Conservation (phyloP, 2,329 filamentous ascomycete species). For the Cryoendolithus antarcticus region DNA sequence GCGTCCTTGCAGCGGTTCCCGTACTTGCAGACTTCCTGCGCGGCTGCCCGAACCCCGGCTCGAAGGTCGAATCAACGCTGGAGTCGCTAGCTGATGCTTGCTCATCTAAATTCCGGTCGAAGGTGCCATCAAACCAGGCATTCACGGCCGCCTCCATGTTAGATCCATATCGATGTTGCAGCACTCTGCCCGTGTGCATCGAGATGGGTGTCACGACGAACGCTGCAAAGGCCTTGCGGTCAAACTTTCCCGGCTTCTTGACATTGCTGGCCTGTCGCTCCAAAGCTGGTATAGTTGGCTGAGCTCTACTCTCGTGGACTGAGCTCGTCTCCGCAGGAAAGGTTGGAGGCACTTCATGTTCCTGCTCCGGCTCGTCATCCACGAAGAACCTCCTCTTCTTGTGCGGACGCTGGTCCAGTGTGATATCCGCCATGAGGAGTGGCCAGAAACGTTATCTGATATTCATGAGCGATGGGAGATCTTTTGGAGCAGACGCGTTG, state of each 20-base stretch:
- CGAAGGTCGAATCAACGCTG: no score
- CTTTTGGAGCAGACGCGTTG: conserved; percentile 2
- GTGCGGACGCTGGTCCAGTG: conserved; percentile 38
- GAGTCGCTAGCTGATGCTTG: no score
- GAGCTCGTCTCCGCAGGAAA: conserved; percentile 20
- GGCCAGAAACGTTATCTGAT: no score
- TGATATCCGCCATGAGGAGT: conserved; percentile 17
- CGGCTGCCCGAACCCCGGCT: no score
- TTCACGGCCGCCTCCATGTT: conserved; percentile 52
- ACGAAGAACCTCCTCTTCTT: conserved; percentile 55
- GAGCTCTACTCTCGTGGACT: conserved; percentile 21
- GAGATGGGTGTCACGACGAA: conserved; percentile 44
- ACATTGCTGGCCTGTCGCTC: conserved; percentile 1
- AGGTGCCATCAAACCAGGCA: conserved; percentile 50
- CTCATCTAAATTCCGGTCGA: no score
- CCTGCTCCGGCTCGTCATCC: conserved; percentile 30
- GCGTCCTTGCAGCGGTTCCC: no score
- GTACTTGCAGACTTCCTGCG: no score
- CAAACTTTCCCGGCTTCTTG: conserved; percentile 32
- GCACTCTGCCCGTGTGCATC: conserved; percentile 30
- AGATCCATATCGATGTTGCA: conserved; percentile 39
- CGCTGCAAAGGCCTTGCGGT: conserved; percentile 42
- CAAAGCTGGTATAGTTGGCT: conserved; percentile 12
- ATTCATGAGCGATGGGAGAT: neutral
- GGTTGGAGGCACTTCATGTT: conserved; percentile 6